phyloP scores from a whole-genome alignment of 768 basidiomycete genomes.

The Phlebiopsis gigantea region DNA sequence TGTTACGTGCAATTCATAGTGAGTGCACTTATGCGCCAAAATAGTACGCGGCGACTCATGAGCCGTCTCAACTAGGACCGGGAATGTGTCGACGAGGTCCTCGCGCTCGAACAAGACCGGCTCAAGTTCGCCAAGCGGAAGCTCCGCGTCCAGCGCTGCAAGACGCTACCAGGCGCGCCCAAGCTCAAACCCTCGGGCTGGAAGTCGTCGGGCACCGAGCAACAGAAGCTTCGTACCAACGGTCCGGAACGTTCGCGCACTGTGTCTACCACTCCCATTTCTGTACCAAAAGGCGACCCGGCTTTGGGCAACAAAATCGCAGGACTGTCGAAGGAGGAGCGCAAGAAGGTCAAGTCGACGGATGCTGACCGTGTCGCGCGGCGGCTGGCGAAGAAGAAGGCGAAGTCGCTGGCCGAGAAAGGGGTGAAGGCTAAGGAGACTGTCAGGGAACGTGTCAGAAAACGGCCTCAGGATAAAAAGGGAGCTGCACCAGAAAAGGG shows the following conservation, averaged over 20 bases:
- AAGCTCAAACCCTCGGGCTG: constrained; percentile 16
- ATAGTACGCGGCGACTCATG: background rate
- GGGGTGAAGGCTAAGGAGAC: constrained; percentile 27
- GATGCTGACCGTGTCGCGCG: constrained; percentile 80
- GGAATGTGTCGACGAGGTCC: constrained; percentile 86
- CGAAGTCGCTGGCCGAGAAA: constrained; percentile 44
- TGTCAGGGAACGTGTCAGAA: constrained; percentile 44
- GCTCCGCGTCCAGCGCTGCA: constrained; percentile 88
- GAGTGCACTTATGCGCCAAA: constrained; percentile 24
- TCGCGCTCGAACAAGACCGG: constrained; percentile 70
- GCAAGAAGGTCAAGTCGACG: constrained; percentile 75
- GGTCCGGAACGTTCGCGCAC: background rate
- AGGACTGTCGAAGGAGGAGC: constrained; percentile 75
- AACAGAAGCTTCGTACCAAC: background rate
- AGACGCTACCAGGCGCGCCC: constrained; percentile 48
- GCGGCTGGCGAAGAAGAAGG: constrained; percentile 87
- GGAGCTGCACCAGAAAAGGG: constrained; percentile 23
- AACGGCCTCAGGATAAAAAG: constrained; percentile 30
- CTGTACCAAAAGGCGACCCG: constrained; percentile 77
- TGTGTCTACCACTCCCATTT: constrained; percentile 8
- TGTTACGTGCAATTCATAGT: constrained; percentile 89
- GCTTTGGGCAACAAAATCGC: constrained; percentile 72
- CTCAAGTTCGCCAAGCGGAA: constrained; percentile 93
- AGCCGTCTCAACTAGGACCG: constrained; percentile 53
- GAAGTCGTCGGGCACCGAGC: background rate